Conservation (phyloP, 2,329 filamentous ascomycete species). For the Diaporthe aspalathi region DNA sequence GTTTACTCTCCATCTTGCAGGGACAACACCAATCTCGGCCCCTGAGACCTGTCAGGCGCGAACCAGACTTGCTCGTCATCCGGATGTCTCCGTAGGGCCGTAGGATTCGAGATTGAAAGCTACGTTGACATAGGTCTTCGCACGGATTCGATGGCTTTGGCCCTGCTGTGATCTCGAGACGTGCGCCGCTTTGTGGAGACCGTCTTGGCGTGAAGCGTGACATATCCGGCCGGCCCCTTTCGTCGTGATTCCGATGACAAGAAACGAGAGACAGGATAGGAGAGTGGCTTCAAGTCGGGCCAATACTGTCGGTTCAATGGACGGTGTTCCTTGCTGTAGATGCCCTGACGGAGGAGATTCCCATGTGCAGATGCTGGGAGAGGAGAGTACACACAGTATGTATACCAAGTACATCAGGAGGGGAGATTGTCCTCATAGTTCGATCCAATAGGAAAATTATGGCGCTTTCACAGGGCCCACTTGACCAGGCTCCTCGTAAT, state of each 20-base stretch:
- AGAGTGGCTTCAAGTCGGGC: too few species aligned
- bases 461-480: constrained; percentile 1
- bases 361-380: neutral
- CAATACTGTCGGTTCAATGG: neutral
- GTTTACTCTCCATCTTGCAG: neutral
- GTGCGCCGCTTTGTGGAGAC: neutral
- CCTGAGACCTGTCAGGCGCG: too few species aligned
- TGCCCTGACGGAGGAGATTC: neutral
- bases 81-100: too few species aligned
- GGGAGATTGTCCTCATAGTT: constrained; percentile 4
- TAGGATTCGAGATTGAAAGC: neutral
- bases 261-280: neutral
- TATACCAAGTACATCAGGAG: neutral
- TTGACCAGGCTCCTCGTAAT: constrained; percentile 6
- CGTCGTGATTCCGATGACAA: neutral
- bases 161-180: neutral
- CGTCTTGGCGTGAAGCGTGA: neutral
- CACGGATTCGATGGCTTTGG: neutral
- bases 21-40: neutral
- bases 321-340: neutral
- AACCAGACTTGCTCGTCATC: neutral
- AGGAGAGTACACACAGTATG: neutral
- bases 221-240: neutral
- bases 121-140: neutral
- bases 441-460: neutral